Percentiles rank a stretch among this genome's conserved stretches.
phyloP scores from a whole-genome alignment of 2,329 filamentous ascomycete species.

The Fusarium caatingaense region DNA sequence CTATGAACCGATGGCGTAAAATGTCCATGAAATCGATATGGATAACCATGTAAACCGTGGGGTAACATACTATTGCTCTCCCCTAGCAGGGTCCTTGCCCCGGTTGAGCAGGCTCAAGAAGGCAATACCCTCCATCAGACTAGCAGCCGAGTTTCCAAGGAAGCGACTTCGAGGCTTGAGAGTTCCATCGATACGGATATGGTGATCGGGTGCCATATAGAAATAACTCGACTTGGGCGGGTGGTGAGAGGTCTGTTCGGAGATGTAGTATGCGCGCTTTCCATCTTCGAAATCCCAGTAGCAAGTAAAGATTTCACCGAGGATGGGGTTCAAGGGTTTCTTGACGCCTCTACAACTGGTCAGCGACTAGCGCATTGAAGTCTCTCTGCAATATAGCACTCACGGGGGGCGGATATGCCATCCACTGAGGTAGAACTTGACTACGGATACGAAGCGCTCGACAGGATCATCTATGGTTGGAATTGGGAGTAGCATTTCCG shows the following conservation, averaged over 20 bases:
- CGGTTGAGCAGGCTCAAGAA: conserved; percentile 85
- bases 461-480: conserved; percentile 88
- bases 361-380: conserved; percentile 33
- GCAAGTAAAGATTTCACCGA: conserved; percentile 93
- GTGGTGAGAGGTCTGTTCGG: conserved; percentile 97
- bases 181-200: conserved; percentile 95
- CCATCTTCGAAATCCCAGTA: conserved; percentile 93
- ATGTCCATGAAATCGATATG: neutral
- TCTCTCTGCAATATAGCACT: conserved; percentile 52
- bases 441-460: conserved; percentile 90
- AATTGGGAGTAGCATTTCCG: conserved; percentile 92
- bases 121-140: conserved; percentile 97
- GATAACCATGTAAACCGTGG: neutral
- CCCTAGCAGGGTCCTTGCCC: conserved; percentile 70
- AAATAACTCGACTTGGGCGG: conserved; percentile 99
- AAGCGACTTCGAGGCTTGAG: conserved; percentile 96
- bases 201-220: conserved; percentile 93
- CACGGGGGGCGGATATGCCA: conserved; percentile 99
- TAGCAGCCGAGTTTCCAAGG: conserved; percentile 95
- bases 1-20: neutral
- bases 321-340: conserved; percentile 95
- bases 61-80: conserved; percentile 84
- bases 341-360: conserved; percentile 81
- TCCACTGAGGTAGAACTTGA: conserved; percentile 97
- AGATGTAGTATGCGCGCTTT: conserved; percentile 92